Conservation (phyloP, 306 rosid species). For the Fragaria iinumae region DNA sequence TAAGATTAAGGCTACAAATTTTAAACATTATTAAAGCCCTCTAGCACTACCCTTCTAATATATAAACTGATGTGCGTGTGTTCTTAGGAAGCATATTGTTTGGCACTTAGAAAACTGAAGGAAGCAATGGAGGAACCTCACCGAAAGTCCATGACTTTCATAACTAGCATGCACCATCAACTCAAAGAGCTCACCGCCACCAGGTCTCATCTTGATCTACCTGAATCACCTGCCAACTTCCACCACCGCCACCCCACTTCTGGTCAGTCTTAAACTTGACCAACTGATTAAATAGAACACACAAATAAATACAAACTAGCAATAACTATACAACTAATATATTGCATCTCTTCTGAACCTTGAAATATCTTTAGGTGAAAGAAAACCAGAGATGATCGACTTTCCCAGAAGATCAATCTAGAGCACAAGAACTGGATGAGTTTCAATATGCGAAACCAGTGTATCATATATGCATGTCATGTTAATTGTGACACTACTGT, state of each 20-base stretch:
- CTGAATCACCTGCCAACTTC: conserved; percentile 18
- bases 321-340: neutral
- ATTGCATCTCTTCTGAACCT: neutral
- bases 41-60: neutral
- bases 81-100: conserved; percentile 74
- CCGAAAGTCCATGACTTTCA: conserved; percentile 61
- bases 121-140: conserved; percentile 88
- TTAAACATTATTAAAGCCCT: no score
- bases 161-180: conserved; percentile 70
- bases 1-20: no score
- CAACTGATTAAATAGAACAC: neutral
- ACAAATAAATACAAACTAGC: neutral
- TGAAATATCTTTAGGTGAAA: neutral
- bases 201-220: conserved; percentile 5
- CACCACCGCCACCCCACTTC: conserved; percentile 27
- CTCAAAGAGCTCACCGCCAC: conserved; percentile 49
- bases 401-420: neutral
- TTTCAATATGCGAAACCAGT: no score
- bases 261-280: conserved; percentile 10
- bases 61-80: neutral
- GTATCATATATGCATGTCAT: neutral
- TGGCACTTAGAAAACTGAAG: conserved; percentile 63
- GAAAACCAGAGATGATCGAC: neutral
- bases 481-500: neutral
- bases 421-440: neutral